phyloP scores from a whole-genome alignment of 768 basidiomycete species.

The Russula griseocarnosa region DNA sequence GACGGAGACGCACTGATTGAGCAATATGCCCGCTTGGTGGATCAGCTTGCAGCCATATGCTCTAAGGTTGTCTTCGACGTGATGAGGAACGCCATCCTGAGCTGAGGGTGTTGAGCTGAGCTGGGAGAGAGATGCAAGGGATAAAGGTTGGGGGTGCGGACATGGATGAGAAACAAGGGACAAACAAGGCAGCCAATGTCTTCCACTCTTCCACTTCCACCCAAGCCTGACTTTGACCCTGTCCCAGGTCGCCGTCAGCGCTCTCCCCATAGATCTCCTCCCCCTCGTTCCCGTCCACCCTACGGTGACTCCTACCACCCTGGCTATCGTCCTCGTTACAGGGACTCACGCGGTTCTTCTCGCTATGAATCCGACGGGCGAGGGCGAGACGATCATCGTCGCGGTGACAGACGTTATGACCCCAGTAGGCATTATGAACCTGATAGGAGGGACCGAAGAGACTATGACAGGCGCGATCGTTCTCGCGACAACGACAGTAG shows the following conservation, averaged over 20 bases:
- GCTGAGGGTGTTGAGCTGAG: constrained; percentile 75
- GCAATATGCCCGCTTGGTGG: constrained; percentile 87
- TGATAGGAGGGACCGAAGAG: constrained; percentile 21
- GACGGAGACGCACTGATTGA: constrained; percentile 67
- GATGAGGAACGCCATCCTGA: constrained; percentile 74
- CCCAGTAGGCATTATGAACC: constrained; percentile 17
- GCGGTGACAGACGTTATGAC: constrained; percentile 23
- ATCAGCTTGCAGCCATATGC: constrained; percentile 92
- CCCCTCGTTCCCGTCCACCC: constrained; percentile 21
- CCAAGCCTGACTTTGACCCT: constrained; percentile 35
- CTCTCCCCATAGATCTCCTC: constrained; percentile 26
- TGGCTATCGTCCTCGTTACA: constrained; percentile 19
- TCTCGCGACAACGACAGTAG: constrained; percentile 14
- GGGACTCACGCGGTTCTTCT: constrained; percentile 20
- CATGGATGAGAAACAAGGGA: constrained; percentile 27
- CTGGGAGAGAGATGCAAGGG: constrained; percentile 82
- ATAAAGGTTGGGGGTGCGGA: constrained; percentile 43
- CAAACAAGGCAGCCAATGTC: constrained; percentile 27
- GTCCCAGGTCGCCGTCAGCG: constrained; percentile 29
- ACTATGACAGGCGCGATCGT: constrained; percentile 18
- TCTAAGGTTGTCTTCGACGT: constrained; percentile 84
- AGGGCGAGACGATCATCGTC: constrained; percentile 21
- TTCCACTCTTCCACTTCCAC: constrained; percentile 37
- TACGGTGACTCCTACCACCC: constrained; percentile 17
- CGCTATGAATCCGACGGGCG: constrained; percentile 17